Evolutionary conservation across 768 basidiomycete genomes (phyloP), one percentile per base, ranked within the genome.

Genomic region (Chalciporus chontae): DNA sequence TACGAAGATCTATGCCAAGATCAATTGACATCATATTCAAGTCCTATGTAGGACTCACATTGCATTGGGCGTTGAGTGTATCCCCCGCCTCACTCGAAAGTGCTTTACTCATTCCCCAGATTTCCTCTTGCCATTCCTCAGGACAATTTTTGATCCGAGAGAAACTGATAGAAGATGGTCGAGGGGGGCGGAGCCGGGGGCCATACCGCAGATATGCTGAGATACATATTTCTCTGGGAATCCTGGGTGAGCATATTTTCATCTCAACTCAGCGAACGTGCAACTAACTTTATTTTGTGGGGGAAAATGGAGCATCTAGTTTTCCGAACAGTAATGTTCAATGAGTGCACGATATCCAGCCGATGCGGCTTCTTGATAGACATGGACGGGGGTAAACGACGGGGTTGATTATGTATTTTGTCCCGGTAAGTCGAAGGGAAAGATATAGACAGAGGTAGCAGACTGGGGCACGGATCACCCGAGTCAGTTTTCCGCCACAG

Each of bases 1-100:
- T 17, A 87, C 66, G 59, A 85, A 82, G 17, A 86, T 63, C 85
- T 87, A 58, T 38, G 55, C 14, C 31, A 40, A 11, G 36, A 36
- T 15, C 43, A 37, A 15, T 58, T 48, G 47, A 14, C 2, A 7
- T 36, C 37, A 29, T 3, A 1, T 19, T 10, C 32, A 43, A 17
- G 8, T 26, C 13, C 24, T 26, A 5, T 14, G 14, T 34, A 36
- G 13, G 40, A 40, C 67, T 58, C 55, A 70, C 68, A 48, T 67
- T 65, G 34, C 67, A 68, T 39, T 67, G 55, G 13, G 64, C 68
- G 13, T 42, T 38, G 10, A 58, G 57, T 17, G 54, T 47, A 0
- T 49, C 50, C 13, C 43, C 45, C 24, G n/a, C 50, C 21, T 52
- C 48, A 11, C 17, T 41, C 2, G 54, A 42, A 23, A 55, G 15